These are phyloP conservation scores for Senna tora DNA, from an alignment of 306 rosid species.

Conservation along the genomic window DNA sequence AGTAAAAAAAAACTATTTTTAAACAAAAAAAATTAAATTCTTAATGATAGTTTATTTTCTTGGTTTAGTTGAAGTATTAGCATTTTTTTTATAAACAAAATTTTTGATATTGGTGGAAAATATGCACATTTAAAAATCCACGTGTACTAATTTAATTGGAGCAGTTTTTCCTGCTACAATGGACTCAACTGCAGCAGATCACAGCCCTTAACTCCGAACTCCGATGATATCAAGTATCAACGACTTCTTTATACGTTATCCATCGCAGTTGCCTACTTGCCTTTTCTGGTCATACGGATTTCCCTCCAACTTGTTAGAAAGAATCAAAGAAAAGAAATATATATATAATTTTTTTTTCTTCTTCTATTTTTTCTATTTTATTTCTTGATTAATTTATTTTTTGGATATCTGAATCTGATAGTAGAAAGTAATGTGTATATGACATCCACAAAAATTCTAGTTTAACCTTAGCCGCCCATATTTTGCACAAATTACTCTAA, in stretches of 20 bases:
- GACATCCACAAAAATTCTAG: slow-evolving; percentile 52
- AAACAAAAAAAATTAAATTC: too few relatives aligned
- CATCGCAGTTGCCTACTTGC: slow-evolving; percentile 37
- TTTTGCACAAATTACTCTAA: slow-evolving; percentile 34
- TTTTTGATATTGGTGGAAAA: too few relatives aligned
- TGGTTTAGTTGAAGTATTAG: too few relatives aligned
- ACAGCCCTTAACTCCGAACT: background rate
- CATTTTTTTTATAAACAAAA: too few relatives aligned
- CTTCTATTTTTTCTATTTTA: background rate
- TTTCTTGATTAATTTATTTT: background rate
- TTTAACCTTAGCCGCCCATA: slow-evolving; percentile 50
- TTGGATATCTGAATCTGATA: background rate
- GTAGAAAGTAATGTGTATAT: slow-evolving; percentile 31
- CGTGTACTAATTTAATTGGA: background rate
- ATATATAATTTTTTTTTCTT: too few relatives aligned
- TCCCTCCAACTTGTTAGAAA: slow-evolving; percentile 43
- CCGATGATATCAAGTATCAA: background rate
- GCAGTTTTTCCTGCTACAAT: background rate
- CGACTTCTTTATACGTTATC: slow-evolving; percentile 35
- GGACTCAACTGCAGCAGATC: background rate
- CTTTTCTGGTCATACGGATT: slow-evolving; percentile 52
- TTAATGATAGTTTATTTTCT: too few relatives aligned
- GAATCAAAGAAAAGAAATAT: background rate
- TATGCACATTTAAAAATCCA: background rate
- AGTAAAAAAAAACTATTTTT: too few relatives aligned